Percentiles rank a stretch among this genome's conserved stretches.
Evolutionary conservation across 2,329 filamentous ascomycete genomes (phyloP).

Genomic region (Penicillium thymicola): DNA sequence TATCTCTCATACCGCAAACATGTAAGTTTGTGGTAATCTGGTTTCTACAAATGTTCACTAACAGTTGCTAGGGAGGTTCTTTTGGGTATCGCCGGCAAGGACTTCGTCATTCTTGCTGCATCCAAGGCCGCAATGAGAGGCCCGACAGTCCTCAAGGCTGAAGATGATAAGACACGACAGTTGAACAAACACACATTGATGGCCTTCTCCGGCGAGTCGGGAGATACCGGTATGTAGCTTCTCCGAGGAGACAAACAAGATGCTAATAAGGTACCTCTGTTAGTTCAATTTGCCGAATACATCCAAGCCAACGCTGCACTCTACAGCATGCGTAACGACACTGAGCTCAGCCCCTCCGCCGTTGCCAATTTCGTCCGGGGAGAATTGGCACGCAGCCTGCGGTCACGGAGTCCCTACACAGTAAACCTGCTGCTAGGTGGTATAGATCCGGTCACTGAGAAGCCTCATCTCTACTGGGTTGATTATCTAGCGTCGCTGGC

Average conservation of each 20-base stretch:
- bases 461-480: slow-evolving; percentile 93
- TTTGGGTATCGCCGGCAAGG: slow-evolving; percentile 96
- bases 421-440: slow-evolving; percentile 95
- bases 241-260: neutral
- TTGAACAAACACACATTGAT: slow-evolving; percentile 94
- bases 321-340: slow-evolving; percentile 97
- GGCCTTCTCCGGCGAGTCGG: slow-evolving; percentile 93
- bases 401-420: slow-evolving; percentile 90
- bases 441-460: slow-evolving; percentile 84
- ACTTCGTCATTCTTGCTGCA: slow-evolving; percentile 96
- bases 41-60: slow-evolving; percentile 11
- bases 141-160: slow-evolving; percentile 88
- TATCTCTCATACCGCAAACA: slow-evolving; percentile 22
- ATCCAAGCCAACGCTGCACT: slow-evolving; percentile 98
- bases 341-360: slow-evolving; percentile 82
- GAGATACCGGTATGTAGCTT: slow-evolving; percentile 72
- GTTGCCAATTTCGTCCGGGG: slow-evolving; percentile 90
- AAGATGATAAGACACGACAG: slow-evolving; percentile 91
- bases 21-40: slow-evolving; percentile 22
- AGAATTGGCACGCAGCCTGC: slow-evolving; percentile 85
- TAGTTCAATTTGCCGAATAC: slow-evolving; percentile 98
- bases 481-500: slow-evolving; percentile 92
- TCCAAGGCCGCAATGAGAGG: slow-evolving; percentile 99
- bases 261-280: slow-evolving; percentile 15
- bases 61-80: slow-evolving; percentile 77